Percentiles rank a stretch among this genome's conserved stretches.
Conservation (phyloP, 345 rosid species). For the Aegle marmelos region DNA sequence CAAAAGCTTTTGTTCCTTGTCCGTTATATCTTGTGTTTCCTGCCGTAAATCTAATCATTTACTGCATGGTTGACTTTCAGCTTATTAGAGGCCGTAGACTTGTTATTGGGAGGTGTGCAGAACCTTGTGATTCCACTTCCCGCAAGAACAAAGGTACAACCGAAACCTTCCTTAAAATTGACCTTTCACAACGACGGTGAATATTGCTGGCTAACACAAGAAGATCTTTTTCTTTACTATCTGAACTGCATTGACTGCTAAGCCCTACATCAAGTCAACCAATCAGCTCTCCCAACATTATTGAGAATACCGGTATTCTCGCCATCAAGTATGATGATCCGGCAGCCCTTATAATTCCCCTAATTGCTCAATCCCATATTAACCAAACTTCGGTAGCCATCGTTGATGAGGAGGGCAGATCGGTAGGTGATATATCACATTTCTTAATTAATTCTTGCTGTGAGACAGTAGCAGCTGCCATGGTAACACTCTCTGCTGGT, state of each 20-base stretch:
- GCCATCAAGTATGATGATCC: conserved; percentile 45
- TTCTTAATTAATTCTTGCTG: conserved; percentile 37
- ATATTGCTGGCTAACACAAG: conserved; percentile 67
- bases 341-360: conserved; percentile 34
- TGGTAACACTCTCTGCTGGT: conserved; percentile 48
- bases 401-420: conserved; percentile 30
- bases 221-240: conserved; percentile 57
- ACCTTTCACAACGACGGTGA: conserved; percentile 42
- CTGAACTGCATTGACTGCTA: conserved; percentile 49
- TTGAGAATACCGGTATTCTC: conserved; percentile 28
- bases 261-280: conserved; percentile 35
- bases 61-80: conserved; percentile 24
- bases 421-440: conserved; percentile 58
- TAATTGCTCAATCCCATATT: conserved; percentile 31
- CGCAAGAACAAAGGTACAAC: conserved; percentile 31
- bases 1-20: too few relatives aligned
- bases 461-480: conserved; percentile 43
- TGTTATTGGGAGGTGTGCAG: conserved; percentile 52
- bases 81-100: conserved; percentile 53
- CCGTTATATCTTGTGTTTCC: not conserved
- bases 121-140: conserved; percentile 50
- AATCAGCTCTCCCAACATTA: conserved; percentile 46
- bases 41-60: not conserved
- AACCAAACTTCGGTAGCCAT: conserved; percentile 52
- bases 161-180: conserved; percentile 18